These are phyloP conservation scores for Penicillium sp. DNA, from an alignment of 2,329 filamentous ascomycete genomes.

Conservation along the genomic window DNA sequence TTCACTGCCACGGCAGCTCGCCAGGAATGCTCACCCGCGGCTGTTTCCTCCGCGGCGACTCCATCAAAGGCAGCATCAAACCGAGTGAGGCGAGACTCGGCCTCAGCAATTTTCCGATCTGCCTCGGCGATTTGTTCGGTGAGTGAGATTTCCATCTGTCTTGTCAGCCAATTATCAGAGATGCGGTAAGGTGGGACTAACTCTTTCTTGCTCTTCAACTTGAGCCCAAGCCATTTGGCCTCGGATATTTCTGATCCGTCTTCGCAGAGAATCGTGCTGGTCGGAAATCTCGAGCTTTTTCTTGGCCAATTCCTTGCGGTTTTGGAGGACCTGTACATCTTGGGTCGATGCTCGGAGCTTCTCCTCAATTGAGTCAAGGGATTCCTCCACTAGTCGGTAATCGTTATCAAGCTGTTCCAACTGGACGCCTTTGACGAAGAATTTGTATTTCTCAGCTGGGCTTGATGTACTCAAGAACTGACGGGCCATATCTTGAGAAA, in stretches of 20 bases:
- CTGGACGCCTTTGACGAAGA: conserved; percentile 90
- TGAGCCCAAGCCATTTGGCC: conserved; percentile 78
- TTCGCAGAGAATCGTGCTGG: conserved; percentile 57
- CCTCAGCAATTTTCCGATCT: conserved; percentile 43
- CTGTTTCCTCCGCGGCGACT: conserved; percentile 31
- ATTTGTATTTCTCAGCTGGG: conserved; percentile 81
- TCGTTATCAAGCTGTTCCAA: conserved; percentile 86
- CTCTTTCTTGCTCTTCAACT: conserved; percentile 65
- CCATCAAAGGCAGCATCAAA: conserved; percentile 43
- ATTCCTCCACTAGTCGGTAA: conserved; percentile 74
- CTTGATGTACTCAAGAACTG: conserved; percentile 83
- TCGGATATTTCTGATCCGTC: conserved; percentile 51
- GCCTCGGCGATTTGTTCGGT: conserved; percentile 28
- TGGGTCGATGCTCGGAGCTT: conserved; percentile 55
- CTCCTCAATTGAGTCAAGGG: conserved; percentile 60
- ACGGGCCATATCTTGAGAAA: conserved; percentile 89
- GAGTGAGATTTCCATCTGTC: conserved; percentile 31
- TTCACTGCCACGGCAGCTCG: conserved; percentile 39
- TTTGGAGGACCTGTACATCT: conserved; percentile 55
- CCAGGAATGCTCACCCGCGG: conserved; percentile 37
- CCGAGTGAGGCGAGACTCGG: conserved; percentile 36
- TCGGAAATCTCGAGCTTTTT: conserved; percentile 57
- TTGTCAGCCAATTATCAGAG: conserved; percentile 7
- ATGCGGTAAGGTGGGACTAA: conserved; percentile 15
- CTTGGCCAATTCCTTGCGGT: conserved; percentile 53